phyloP scores from a whole-genome alignment of 2,329 filamentous ascomycete genomes.

The Chaetomium strumarium region DNA sequence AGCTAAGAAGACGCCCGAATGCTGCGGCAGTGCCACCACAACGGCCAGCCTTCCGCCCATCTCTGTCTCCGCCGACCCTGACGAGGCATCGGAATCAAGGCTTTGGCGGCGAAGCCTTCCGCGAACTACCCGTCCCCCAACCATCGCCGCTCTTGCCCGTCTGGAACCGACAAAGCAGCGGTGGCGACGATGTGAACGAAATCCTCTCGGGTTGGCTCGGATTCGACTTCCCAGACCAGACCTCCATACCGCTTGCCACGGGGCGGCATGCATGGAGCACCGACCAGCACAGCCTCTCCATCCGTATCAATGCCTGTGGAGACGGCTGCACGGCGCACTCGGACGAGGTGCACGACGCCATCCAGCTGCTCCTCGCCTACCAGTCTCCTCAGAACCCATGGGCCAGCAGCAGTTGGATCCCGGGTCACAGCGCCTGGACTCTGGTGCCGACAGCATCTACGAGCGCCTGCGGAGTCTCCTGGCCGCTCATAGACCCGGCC shows the following conservation, averaged over 20 bases:
- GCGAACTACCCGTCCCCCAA: slow-evolving; percentile 5
- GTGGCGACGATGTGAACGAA: slow-evolving; percentile 8
- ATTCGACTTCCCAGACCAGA: slow-evolving; percentile 21
- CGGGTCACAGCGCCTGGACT: slow-evolving; percentile 16
- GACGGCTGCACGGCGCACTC: slow-evolving; percentile 26
- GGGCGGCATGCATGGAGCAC: slow-evolving; percentile 21
- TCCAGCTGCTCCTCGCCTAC: slow-evolving; percentile 25
- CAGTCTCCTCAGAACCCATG: slow-evolving; percentile 18
- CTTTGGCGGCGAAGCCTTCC: slow-evolving; percentile 16
- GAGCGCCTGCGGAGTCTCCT: slow-evolving; percentile 1
- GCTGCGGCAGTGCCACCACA: slow-evolving; percentile 17
- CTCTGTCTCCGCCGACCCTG: slow-evolving; percentile 18
- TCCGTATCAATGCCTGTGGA: slow-evolving; percentile 19
- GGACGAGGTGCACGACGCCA: slow-evolving; percentile 27
- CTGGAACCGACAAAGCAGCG: slow-evolving; percentile 14
- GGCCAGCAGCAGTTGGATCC: slow-evolving; percentile 6
- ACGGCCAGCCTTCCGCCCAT: slow-evolving; percentile 25
- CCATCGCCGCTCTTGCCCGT: slow-evolving; percentile 8
- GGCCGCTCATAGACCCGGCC: slow-evolving; percentile 15
- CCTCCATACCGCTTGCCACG: slow-evolving; percentile 6
- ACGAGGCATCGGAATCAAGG: slow-evolving; percentile 1
- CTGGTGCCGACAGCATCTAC: slow-evolving; percentile 7
- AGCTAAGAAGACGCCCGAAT: slow-evolving; percentile 19
- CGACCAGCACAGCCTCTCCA: slow-evolving; percentile 11
- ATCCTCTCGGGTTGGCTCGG: slow-evolving; percentile 24